A percentile compares a stretch with the other conserved stretches of the same genome.
Evolutionary conservation across 1,284 basidiomycete genomes (phyloP).

Genomic region (Laetiporus sulphureus): DNA sequence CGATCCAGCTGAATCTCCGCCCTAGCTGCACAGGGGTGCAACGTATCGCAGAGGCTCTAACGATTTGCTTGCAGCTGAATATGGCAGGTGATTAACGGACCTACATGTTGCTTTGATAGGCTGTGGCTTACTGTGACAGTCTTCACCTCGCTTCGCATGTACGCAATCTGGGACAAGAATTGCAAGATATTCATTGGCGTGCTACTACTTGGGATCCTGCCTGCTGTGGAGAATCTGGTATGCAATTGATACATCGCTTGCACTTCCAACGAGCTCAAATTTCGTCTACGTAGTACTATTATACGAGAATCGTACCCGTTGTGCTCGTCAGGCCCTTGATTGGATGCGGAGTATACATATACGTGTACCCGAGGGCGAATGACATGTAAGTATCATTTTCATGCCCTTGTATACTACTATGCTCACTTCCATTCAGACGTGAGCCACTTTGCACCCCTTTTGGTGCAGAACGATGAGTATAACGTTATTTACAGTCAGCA

Average conservation of each 20-base stretch:
- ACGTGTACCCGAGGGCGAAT: not conserved
- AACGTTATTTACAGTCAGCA: conserved; percentile 8
- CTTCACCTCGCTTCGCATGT: conserved; percentile 15
- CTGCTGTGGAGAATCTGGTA: conserved; percentile 12
- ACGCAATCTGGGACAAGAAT: conserved; percentile 15
- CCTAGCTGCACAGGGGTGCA: conserved; percentile 9
- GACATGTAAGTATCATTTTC: not conserved
- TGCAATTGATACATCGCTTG: not conserved
- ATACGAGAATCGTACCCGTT: conserved; percentile 54
- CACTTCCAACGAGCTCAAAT: not conserved
- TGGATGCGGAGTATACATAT: conserved; percentile 10
- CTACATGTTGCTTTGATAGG: no score
- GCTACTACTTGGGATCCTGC: conserved; percentile 11
- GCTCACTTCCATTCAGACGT: conserved; percentile 9
- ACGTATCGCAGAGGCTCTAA: conserved; percentile 8
- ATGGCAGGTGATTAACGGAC: conserved; percentile 4
- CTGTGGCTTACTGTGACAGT: conserved; percentile 6
- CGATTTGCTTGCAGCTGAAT: conserved; percentile 2
- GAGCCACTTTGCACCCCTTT: not conserved
- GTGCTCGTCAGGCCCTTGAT: conserved; percentile 8
- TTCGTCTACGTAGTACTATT: conserved; percentile 9
- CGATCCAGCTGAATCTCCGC: not conserved
- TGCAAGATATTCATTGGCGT: conserved; percentile 9
- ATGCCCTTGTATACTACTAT: not conserved
- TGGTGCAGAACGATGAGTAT: not conserved